Conservation (phyloP, 169 alveolate species). For the Babesia bovis region DNA sequence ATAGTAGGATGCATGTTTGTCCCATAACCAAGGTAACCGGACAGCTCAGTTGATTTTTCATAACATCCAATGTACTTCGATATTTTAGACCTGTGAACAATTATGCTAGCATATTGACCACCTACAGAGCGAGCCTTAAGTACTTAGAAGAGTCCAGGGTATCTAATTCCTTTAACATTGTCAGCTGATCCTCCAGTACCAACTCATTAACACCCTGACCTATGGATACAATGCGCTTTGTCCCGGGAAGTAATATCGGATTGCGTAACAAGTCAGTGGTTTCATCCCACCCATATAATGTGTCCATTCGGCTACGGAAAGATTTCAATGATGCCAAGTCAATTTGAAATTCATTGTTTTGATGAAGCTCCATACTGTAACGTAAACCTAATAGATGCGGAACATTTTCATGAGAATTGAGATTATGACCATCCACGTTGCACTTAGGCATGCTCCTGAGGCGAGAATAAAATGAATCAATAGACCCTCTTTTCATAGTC, state of each 20-base stretch:
- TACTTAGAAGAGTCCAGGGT: constrained; percentile 42
- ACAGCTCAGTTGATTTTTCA: too few species aligned
- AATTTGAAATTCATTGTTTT: neutral
- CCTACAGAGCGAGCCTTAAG: constrained; percentile 38
- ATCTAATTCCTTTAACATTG: constrained; percentile 14
- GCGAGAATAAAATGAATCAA: constrained; percentile 12
- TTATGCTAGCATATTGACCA: too few species aligned
- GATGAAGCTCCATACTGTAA: neutral
- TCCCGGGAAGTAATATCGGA: neutral
- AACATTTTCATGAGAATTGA: neutral
- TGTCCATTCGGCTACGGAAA: constrained; percentile 3
- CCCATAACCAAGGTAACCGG: too few species aligned
- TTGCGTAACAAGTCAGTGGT: neutral
- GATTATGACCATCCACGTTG: neutral
- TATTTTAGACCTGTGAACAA: too few species aligned
- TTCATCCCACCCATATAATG: constrained; percentile 17
- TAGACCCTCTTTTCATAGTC: neutral
- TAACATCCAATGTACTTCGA: too few species aligned
- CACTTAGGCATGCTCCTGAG: constrained; percentile 5
- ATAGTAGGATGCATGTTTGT: too few species aligned
- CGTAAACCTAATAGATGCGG: constrained; percentile 3
- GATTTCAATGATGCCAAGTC: constrained; percentile 4
- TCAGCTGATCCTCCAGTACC: constrained; percentile 43
- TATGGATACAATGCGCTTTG: constrained; percentile 19
- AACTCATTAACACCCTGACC: constrained; percentile 25